Evolutionary conservation across 768 basidiomycete genomes (phyloP).

Genomic region (Solioccasus polychromus): DNA sequence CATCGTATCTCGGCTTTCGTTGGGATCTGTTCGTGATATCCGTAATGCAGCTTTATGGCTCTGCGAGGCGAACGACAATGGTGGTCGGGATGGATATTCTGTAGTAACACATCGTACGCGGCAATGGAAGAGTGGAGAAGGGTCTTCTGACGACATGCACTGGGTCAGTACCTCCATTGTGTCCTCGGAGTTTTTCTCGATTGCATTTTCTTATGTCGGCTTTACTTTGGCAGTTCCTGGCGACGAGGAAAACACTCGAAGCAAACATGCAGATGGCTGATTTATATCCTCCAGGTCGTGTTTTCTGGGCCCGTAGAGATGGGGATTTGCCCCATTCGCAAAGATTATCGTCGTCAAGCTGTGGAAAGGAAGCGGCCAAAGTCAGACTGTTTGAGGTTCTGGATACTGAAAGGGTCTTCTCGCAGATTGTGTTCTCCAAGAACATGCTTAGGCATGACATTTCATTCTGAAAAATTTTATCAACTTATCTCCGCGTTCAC

Average conservation of each 20-base stretch:
- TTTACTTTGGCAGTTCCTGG: conserved; percentile 54
- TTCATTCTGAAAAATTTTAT: background rate
- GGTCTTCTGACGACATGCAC: conserved; percentile 44
- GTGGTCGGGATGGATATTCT: conserved; percentile 37
- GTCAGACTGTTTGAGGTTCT: conserved; percentile 74
- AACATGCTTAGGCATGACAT: conserved; percentile 73
- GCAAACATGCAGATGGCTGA: conserved; percentile 76
- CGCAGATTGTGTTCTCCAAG: conserved; percentile 75
- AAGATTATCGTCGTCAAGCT: conserved; percentile 15
- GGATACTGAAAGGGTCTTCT: conserved; percentile 74
- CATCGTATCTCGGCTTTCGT: conserved; percentile 71
- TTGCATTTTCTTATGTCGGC: background rate
- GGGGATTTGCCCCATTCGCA: conserved; percentile 60
- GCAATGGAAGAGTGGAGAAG: conserved; percentile 61
- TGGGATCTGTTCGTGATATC: conserved; percentile 76
- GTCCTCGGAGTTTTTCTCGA: background rate
- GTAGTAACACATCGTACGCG: conserved; percentile 47
- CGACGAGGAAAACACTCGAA: conserved; percentile 79
- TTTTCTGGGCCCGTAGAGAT: conserved; percentile 78
- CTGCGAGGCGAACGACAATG: conserved; percentile 61
- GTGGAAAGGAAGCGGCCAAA: conserved; percentile 40
- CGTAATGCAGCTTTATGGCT: conserved; percentile 74
- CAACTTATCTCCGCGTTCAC: conserved; percentile 5
- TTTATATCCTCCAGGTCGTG: conserved; percentile 73
- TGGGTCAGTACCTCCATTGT: conserved; percentile 44